Base-by-base conservation (phyloP, 805 yeast species). In the Ogataea thermomethanolica region DNA sequence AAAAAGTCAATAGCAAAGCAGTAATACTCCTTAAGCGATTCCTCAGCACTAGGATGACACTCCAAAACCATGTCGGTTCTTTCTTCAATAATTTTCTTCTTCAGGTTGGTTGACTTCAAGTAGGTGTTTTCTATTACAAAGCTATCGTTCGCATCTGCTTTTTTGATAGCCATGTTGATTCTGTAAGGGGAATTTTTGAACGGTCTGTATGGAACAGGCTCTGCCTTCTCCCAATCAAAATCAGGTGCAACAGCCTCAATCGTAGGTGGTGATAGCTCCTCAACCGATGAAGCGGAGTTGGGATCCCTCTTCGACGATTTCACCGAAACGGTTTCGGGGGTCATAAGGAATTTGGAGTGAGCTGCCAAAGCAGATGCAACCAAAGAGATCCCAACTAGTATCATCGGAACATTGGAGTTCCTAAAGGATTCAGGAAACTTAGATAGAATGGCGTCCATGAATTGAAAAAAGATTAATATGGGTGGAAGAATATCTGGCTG, bases 51-150 rank as follows among this genome's bases (percentile, higher is more conserved):
- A 12, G 53, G 56, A 29, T 68, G 58, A 43, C 59, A 56, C 13
- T 66, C 65, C 8, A 66, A 49, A 0, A 69, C 57, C 27, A 63
- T 61, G 13, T 65, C 60, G 0, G 58, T 55, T 24, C 65, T 50
- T 7, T 61, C 55, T 21, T 54, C 48, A 37, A 64, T 49, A 38
- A 65, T 58, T 43, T 59, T 58, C 39, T 58, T 51, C 38, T 76
- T 64, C 25, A 71, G 49, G 12, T 62, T 62, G 5, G 77, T 71
- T 31, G 67, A 61, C 4, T 66, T 59, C 37, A 67, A 50, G 53
- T 83, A 84, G 0, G 83, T 74, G 31, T 78, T 62, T 43, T 85
- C 93, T 3, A 85, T 57, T 24, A 76, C 61, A 17, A 85, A 64
- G 75, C 81, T 75, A 28, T 81, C 81, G 29, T 71, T 68, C 2